These are phyloP conservation scores for Neolecta irregularis DNA, from an alignment of 1,139 yeast genomes.

Conservation along the genomic window DNA sequence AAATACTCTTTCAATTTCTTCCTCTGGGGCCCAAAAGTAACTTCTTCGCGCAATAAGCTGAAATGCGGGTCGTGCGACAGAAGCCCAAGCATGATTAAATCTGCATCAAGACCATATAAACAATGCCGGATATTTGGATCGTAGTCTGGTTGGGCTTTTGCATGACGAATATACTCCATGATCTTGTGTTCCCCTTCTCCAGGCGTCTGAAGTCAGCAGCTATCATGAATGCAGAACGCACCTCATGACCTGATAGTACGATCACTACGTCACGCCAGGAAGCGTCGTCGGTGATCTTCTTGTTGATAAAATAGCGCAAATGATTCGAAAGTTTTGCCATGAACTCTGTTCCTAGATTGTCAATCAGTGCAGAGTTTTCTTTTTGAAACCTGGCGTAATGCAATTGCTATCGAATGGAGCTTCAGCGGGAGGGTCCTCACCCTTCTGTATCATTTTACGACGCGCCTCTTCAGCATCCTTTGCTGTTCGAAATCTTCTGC, in stretches of 20 bases:
- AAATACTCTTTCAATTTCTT: conserved; percentile 29
- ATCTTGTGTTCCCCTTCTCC: conserved; percentile 99
- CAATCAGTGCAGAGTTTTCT: not conserved
- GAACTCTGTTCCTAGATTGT: conserved; percentile 49
- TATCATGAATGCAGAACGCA: too few species aligned
- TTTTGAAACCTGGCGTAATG: conserved; percentile 74
- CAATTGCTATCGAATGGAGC: conserved; percentile 72
- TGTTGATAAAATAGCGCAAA: conserved; percentile 77
- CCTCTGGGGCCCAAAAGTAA: conserved; percentile 51
- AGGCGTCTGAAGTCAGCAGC: conserved; percentile 35
- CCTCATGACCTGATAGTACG: conserved; percentile 85
- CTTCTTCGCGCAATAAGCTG: conserved; percentile 89
- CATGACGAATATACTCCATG: conserved; percentile 81
- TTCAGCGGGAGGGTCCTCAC: conserved; percentile 43
- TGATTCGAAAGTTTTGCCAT: conserved; percentile 81
- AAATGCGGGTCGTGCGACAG: conserved; percentile 96
- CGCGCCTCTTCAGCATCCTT: conserved; percentile 70
- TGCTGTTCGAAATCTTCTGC: conserved; percentile 90
- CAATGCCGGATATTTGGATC: conserved; percentile 85
- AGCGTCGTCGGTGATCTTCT: conserved; percentile 71
- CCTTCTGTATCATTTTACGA: conserved; percentile 46
- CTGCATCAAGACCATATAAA: conserved; percentile 95
- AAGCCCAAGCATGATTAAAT: conserved; percentile 85
- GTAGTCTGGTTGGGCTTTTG: conserved; percentile 71
- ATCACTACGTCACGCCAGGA: conserved; percentile 81